These are phyloP conservation scores for Cercospora nicotianae DNA, from an alignment of 2,329 filamentous ascomycete species.

Conservation along the genomic window DNA sequence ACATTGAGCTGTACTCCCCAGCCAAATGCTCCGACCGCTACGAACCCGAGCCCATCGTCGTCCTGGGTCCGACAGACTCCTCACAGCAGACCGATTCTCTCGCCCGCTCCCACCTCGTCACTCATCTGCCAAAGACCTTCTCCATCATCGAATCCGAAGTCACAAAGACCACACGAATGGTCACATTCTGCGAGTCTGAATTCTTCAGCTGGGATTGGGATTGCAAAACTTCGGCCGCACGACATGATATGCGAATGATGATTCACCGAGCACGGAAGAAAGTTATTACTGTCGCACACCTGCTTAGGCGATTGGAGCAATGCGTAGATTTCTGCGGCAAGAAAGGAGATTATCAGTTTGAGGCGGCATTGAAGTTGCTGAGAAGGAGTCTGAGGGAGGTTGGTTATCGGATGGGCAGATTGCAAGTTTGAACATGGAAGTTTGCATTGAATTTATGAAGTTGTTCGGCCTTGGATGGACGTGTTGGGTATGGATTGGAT, in stretches of 20 bases:
- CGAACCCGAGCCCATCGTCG: slow-evolving; percentile 26
- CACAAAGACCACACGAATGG: slow-evolving; percentile 17
- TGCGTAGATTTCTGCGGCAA: slow-evolving; percentile 22
- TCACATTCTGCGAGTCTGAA: slow-evolving; percentile 24
- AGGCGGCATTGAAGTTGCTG: slow-evolving; percentile 11
- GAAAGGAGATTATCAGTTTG: slow-evolving; percentile 3
- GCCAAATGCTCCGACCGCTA: slow-evolving; percentile 16
- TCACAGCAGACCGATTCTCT: slow-evolving; percentile 2
- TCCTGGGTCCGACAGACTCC: slow-evolving; percentile 23
- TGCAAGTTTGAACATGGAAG: not conserved
- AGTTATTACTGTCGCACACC: slow-evolving; percentile 7
- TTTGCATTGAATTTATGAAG: not conserved
- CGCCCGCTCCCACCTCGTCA: slow-evolving; percentile 13
- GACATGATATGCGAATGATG: slow-evolving; percentile 24
- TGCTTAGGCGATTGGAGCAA: slow-evolving; percentile 21
- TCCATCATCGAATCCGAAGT: slow-evolving; percentile 22
- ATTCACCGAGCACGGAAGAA: slow-evolving; percentile 19
- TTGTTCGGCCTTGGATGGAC: not conserved
- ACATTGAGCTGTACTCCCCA: slow-evolving; percentile 21
- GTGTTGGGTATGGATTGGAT: not conserved
- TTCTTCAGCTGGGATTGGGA: slow-evolving; percentile 28
- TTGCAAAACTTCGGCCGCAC: slow-evolving; percentile 23
- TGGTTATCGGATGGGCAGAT: slow-evolving; percentile 11
- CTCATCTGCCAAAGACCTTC: slow-evolving; percentile 18
- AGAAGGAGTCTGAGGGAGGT: slow-evolving; percentile 19